Conservation (phyloP, 768 basidiomycete species). For the Saitozyma podzolica region DNA sequence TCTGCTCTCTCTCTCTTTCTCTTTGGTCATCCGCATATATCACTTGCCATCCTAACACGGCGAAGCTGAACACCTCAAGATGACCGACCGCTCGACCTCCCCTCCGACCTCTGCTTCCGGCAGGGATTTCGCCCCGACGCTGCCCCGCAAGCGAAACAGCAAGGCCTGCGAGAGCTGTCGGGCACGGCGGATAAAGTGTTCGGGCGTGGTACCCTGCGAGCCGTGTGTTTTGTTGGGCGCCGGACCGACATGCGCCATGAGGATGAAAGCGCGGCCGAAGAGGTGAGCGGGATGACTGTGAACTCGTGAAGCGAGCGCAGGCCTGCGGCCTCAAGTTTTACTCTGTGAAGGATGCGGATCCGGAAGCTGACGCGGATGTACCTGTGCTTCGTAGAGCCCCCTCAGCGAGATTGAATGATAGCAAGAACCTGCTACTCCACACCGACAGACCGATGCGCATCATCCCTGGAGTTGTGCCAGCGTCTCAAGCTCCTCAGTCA, state of each 20-base stretch:
- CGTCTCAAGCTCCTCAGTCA: neutral
- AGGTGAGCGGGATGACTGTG: constrained; percentile 1
- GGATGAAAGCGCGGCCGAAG: constrained; percentile 14
- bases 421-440: neutral
- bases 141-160: neutral
- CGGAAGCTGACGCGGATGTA: neutral
- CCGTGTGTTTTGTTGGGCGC: constrained; percentile 8
- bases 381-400: neutral
- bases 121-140: too few species aligned
- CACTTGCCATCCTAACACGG: too few species aligned
- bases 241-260: constrained; percentile 6
- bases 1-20: too few species aligned
- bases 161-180: constrained; percentile 21
- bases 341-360: neutral
- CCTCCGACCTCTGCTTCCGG: too few species aligned
- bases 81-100: too few species aligned
- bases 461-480: neutral
- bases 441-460: neutral
- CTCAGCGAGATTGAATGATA: neutral
- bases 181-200: constrained; percentile 15
- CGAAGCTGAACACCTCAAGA: too few species aligned
- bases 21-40: too few species aligned
- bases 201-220: constrained; percentile 17
- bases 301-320: too few species aligned
- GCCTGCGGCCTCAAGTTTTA: neutral